Base-by-base conservation (phyloP, 2,329 filamentous ascomycete species). In the Ophiostoma piceae region DNA sequence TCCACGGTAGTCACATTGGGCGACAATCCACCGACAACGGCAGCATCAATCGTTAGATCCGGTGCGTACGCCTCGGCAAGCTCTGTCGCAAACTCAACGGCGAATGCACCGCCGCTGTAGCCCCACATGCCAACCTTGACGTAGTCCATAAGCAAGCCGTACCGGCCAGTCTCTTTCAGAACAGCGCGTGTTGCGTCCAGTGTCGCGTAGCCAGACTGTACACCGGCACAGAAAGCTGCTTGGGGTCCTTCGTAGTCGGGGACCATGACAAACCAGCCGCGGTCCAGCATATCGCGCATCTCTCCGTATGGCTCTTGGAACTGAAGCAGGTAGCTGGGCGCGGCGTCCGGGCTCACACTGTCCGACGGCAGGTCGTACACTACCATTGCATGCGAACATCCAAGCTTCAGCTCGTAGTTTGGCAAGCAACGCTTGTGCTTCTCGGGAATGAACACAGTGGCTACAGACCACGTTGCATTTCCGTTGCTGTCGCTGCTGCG, bases 41-140 rank as follows among this genome's bases (percentile, higher is more conserved):
- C 51, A 8, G 51, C 51, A 26, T 57, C 51, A 2, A 57, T 12
- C n/a, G 22, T 26, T 9, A 57, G 51, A 3, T 57, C 51, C 1
- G 51, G 51, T 4, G 83, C 83, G 72, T 85, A 85, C 11, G 74
- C 73, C 1, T 75, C 75, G 67, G 82, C 80, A 64, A 85, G 73
- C 71, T 84, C 81, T 16, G 80, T 79, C 1, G 83, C 82, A 78
- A 79, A 84, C 68, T 80, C 81, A 8, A 76, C 79, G 1, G 82
- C 82, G 51, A 84, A 71, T 14, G 79, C 79, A 22, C 83, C 84
- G 7, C 84, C 83, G 3, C 80, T 83, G 73, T 84, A 85, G 2
- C 84, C 84, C 83, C 83, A 86, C 67, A 85, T 75, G 1, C 80
- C 78, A 51, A 82, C 75, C 5, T 73, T 77, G 0, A 81, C 77